These are phyloP conservation scores for Ilyonectria sp. DNA, from an alignment of 2,329 filamentous ascomycete species.

Conservation along the genomic window DNA sequence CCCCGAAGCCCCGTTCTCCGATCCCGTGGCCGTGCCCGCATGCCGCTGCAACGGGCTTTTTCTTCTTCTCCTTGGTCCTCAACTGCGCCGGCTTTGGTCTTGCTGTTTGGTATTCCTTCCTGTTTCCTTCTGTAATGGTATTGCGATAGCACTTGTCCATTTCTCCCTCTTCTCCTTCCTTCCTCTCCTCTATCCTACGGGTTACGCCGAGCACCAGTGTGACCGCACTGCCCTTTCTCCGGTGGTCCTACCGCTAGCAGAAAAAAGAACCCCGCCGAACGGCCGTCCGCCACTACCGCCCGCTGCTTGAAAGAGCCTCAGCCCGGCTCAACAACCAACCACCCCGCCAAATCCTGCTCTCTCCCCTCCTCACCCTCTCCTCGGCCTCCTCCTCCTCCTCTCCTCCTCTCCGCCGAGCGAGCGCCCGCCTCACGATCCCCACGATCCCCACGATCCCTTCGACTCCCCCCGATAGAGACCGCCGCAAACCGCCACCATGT, in stretches of 20 bases:
- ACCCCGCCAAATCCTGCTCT: slow-evolving; percentile 28
- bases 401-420: not conserved
- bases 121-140: slow-evolving; percentile 14
- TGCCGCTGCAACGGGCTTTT: slow-evolving; percentile 29
- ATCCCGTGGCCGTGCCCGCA: slow-evolving; percentile 29
- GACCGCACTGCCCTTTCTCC: not conserved
- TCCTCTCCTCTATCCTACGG: not conserved
- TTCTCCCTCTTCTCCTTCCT: not conserved
- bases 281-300: slow-evolving; percentile 28
- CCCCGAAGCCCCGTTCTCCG: slow-evolving; percentile 30
- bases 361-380: not conserved
- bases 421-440: slow-evolving; percentile 1
- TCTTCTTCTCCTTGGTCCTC: slow-evolving; percentile 24
- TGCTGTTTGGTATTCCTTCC: not conserved
- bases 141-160: slow-evolving; percentile 23
- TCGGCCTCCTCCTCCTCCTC: slow-evolving; percentile 1
- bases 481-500: slow-evolving; percentile 51
- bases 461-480: not conserved
- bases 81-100: slow-evolving; percentile 3
- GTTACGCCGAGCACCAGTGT: too few species aligned
- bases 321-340: slow-evolving; percentile 29
- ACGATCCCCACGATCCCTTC: slow-evolving; percentile 5
- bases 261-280: slow-evolving; percentile 28
- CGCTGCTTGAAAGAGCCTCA: slow-evolving; percentile 28
- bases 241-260: slow-evolving; percentile 19